Conservation (phyloP, 2,329 filamentous ascomycete genomes). For the Colletotrichum tabaci region DNA sequence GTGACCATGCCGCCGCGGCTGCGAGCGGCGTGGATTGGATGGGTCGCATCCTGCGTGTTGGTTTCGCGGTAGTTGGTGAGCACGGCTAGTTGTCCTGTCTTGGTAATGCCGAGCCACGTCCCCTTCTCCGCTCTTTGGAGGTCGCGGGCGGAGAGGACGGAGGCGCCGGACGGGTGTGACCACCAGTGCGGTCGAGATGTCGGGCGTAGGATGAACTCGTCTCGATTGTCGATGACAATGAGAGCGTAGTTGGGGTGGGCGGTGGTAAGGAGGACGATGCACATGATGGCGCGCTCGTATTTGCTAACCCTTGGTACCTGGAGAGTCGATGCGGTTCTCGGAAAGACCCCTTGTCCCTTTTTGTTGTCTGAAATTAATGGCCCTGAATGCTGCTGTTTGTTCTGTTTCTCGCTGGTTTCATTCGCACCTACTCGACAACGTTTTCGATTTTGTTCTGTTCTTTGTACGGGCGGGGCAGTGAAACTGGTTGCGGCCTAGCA, state of each 20-base stretch:
- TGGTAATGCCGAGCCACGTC: slow-evolving; percentile 77
- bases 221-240: slow-evolving; percentile 83
- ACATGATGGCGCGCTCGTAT: slow-evolving; percentile 68
- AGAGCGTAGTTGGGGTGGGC: slow-evolving; percentile 82
- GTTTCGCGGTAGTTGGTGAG: slow-evolving; percentile 78
- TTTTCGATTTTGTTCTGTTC: neutral
- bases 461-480: neutral
- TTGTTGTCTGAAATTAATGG: neutral
- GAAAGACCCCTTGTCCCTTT: neutral
- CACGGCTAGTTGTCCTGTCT: slow-evolving; percentile 72
- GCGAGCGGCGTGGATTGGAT: slow-evolving; percentile 68
- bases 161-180: slow-evolving; percentile 60
- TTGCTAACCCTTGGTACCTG: neutral
- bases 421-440: neutral
- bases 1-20: slow-evolving; percentile 77
- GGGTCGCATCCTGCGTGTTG: slow-evolving; percentile 62
- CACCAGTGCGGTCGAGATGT: slow-evolving; percentile 77
- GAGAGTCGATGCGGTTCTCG: neutral
- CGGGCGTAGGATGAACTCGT: slow-evolving; percentile 78
- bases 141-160: slow-evolving; percentile 73
- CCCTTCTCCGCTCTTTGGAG: slow-evolving; percentile 74
- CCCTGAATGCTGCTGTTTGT: neutral
- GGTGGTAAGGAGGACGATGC: slow-evolving; percentile 83
- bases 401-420: neutral
- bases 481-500: slow-evolving; percentile 11